Evolutionary conservation across 2,329 filamentous ascomycete species (phyloP).

Genomic region (Thielaviopsis euricoi): DNA sequence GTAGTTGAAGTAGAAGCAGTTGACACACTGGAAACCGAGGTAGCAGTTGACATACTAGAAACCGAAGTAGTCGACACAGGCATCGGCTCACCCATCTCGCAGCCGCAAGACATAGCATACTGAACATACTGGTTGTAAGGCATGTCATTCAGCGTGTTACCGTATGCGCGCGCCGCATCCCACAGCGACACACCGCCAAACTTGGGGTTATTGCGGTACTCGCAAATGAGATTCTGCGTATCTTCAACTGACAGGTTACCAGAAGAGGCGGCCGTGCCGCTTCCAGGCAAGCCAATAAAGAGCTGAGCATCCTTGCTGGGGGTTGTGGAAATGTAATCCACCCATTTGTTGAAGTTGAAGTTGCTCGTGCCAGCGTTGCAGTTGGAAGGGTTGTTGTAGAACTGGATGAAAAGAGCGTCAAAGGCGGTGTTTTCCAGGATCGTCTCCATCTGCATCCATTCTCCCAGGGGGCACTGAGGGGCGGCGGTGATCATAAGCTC

Average conservation of each 20-base stretch:
- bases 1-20: constrained; percentile 10
- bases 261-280: constrained; percentile 13
- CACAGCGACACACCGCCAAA: constrained; percentile 32
- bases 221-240: constrained; percentile 24
- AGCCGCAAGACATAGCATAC: constrained; percentile 23
- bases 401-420: constrained; percentile 30
- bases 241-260: constrained; percentile 21
- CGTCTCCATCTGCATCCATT: constrained; percentile 20
- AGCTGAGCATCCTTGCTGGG: constrained; percentile 27
- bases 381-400: constrained; percentile 29
- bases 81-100: constrained; percentile 17
- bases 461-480: constrained; percentile 25
- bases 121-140: constrained; percentile 22
- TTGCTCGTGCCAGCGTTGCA: constrained; percentile 17
- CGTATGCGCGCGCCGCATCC: constrained; percentile 23
- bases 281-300: constrained; percentile 27
- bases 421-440: constrained; percentile 25
- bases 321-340: constrained; percentile 18
- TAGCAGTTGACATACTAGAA: not conserved
- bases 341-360: constrained; percentile 30
- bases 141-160: constrained; percentile 20
- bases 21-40: not conserved
- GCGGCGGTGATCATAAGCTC: constrained; percentile 25
- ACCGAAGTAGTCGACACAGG: constrained; percentile 15
- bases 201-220: constrained; percentile 20